These are phyloP conservation scores for Candida dendrica DNA, from an alignment of 805 yeast species.

Conservation along the genomic window DNA sequence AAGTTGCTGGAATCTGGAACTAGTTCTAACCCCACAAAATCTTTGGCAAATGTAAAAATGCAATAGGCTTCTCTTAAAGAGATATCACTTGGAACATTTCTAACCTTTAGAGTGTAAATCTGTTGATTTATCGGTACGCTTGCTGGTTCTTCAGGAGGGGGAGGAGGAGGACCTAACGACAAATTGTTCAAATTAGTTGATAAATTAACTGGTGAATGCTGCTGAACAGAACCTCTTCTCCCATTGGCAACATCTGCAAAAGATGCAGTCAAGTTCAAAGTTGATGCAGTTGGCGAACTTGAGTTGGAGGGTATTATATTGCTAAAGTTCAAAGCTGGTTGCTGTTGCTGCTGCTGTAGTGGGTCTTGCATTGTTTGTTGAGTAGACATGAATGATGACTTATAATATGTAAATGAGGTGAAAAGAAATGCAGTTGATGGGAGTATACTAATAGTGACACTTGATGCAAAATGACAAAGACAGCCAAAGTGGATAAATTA, in stretches of 20 bases:
- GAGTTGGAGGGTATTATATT: slow-evolving; percentile 10
- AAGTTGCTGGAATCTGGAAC: slow-evolving; percentile 25
- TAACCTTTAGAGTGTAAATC: slow-evolving; percentile 31
- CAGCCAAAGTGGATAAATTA: no score
- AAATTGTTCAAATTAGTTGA: slow-evolving; percentile 12
- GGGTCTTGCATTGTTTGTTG: neutral
- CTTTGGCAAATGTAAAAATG: slow-evolving; percentile 63
- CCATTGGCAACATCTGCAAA: slow-evolving; percentile 3
- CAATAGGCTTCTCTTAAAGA: slow-evolving; percentile 59
- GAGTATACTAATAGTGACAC: no score
- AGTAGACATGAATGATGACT: slow-evolving; percentile 1
- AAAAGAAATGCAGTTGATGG: no score
- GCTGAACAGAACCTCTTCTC: slow-evolving; percentile 14
- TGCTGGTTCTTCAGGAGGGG: neutral
- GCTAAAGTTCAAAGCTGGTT: slow-evolving; percentile 1
- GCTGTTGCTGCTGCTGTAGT: slow-evolving; percentile 4
- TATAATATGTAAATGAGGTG: neutral
- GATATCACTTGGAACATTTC: slow-evolving; percentile 58
- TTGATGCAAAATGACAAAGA: no score
- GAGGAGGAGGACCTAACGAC: slow-evolving; percentile 6
- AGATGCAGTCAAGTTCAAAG: slow-evolving; percentile 6
- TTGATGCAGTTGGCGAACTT: slow-evolving; percentile 16
- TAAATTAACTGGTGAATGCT: slow-evolving; percentile 17
- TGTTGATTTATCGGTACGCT: slow-evolving; percentile 1
- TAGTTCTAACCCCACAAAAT: slow-evolving; percentile 46